Percentiles rank a stretch among this genome's conserved stretches.
phyloP scores from a whole-genome alignment of 345 rosid species.

The Pistacia atlantica region DNA sequence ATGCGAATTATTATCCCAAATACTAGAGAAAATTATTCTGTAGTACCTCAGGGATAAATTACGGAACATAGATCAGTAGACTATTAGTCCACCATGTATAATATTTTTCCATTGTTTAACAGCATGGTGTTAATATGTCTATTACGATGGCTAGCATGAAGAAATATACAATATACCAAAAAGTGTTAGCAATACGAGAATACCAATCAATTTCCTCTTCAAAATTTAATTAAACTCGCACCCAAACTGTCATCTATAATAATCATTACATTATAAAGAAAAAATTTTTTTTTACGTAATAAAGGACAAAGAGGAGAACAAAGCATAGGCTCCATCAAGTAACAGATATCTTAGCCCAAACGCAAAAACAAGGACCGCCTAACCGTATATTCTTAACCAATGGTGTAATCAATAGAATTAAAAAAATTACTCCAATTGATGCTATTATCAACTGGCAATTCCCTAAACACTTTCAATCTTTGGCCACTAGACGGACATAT shows the following conservation, averaged over 20 bases:
- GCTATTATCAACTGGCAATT: not conserved
- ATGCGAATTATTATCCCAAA: no score
- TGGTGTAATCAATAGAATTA: not conserved
- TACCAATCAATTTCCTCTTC: not conserved
- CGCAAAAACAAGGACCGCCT: not conserved
- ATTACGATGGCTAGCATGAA: not conserved
- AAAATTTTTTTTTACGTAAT: not conserved
- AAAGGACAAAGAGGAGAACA: not conserved
- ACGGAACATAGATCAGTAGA: no score
- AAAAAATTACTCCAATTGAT: not conserved
- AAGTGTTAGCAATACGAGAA: not conserved
- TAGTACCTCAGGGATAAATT: no score
- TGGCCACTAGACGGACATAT: constrained; percentile 53
- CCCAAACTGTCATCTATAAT: not conserved
- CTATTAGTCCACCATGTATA: no score
- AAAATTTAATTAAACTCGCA: not conserved
- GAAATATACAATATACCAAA: not conserved
- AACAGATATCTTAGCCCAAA: not conserved
- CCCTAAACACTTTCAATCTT: constrained; percentile 34
- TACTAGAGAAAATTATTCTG: no score
- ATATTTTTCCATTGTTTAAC: no score
- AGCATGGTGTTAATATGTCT: no score
- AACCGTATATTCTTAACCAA: constrained; percentile 12
- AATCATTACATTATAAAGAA: not conserved
- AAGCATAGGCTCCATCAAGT: not conserved